Evolutionary conservation across 2,329 filamentous ascomycete species (phyloP), one percentile per base, ranked within the genome.

Genomic region (Stemphylium beticola): DNA sequence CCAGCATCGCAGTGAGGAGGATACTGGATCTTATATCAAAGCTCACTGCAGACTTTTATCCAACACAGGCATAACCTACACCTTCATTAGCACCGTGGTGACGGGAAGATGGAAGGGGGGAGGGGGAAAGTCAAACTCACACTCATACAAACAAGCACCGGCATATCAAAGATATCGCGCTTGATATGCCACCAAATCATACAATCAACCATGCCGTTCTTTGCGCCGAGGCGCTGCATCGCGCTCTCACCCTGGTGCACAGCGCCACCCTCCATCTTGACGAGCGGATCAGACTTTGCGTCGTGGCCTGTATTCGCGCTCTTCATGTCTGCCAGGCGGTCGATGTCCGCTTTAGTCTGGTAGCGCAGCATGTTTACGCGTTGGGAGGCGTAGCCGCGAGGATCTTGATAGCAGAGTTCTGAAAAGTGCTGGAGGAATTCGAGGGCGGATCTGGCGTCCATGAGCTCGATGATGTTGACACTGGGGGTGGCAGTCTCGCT

Each of bases 171-270:
- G 36, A 95, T 91, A 76, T 99, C 95, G 60, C 93, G 84, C 79
- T 96, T 96, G 59, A 98, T 93, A 60, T 91, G 93, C 93, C 93
- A 98, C 79, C 91, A 96, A 78, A 96, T 96, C 68, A 90, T 92
- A 79, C 93, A 97, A 73, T 96, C 91, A 53, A 98, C 90, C 77
- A 95, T 93, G 49, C 93, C 93, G 69, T 96, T 92, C 72, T 87
- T 89, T 69, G 91, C 82, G 0, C 85, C 91, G 12, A 96, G 83
- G 69, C 87, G 86, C 49, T 89, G 89, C 76, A 96, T 93, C 9
- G 91, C 92, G 58, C 90, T 84, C 75, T 92, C 88, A 49, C 88
- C 86, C 86, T 74, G 62, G 68, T 76, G 57, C 60, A 69, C 58
- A 45, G 61, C 48, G 4, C 62, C 64, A 8, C 66, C 59, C 46